Percentiles rank a stretch among this genome's conserved stretches.
Conservation (phyloP, 371 early-diverging fungal species). For the Blastocladiella emersonii region DNA sequence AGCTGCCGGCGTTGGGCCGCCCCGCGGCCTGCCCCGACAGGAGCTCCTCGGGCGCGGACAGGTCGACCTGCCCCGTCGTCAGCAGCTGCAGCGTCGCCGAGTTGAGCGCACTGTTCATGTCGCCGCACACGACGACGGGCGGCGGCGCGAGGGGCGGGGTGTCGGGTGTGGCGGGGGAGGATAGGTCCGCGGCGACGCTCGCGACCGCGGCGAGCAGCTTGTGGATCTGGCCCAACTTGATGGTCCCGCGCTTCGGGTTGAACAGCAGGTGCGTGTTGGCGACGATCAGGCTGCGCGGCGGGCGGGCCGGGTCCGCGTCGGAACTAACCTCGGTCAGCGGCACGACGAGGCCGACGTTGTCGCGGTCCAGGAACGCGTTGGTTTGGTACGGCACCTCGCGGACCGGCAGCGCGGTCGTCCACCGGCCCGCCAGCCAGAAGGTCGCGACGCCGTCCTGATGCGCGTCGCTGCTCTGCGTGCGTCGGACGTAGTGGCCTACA, state of each 20-base stretch:
- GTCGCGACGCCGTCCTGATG: background rate
- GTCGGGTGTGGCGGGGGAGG: background rate
- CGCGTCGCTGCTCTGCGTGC: background rate
- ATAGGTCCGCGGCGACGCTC: background rate
- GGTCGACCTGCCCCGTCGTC: background rate
- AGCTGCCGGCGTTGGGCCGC: background rate
- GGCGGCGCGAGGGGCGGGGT: background rate
- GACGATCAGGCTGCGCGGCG: background rate
- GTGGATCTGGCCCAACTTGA: conserved; percentile 3
- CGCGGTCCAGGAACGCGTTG: conserved; percentile 2
- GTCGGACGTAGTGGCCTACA: background rate
- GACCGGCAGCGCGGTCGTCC: background rate
- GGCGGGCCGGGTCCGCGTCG: background rate
- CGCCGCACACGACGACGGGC: background rate
- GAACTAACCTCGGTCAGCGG: too few relatives aligned
- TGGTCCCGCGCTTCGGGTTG: background rate
- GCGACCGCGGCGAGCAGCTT: background rate
- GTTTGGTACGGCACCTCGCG: background rate
- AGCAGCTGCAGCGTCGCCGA: background rate
- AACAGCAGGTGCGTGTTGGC: conserved; percentile 4
- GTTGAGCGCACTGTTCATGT: background rate
- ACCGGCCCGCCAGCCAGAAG: background rate
- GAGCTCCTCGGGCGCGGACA: background rate
- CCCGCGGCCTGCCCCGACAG: background rate
- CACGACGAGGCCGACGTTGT: background rate